Conservation (phyloP, 768 basidiomycete species). For the Hygrocybe punicea region DNA sequence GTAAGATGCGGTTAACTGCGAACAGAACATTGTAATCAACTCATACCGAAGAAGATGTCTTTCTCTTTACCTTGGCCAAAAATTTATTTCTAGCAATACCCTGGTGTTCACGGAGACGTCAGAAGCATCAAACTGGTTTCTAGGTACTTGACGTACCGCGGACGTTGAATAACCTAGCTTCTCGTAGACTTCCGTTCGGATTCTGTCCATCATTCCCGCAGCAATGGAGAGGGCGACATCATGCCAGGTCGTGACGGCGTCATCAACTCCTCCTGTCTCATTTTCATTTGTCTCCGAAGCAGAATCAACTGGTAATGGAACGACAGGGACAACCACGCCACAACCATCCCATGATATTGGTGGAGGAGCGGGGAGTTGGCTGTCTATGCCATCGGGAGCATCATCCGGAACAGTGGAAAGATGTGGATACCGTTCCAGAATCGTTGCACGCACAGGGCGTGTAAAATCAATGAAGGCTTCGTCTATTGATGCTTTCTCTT, state of each 20-base stretch:
- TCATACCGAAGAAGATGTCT: conserved; percentile 1
- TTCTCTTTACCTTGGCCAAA: conserved; percentile 73
- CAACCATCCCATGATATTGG: conserved; percentile 56
- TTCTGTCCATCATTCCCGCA: conserved; percentile 78
- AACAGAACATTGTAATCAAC: conserved; percentile 3
- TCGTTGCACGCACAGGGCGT: conserved; percentile 65
- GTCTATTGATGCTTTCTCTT: conserved; percentile 97
- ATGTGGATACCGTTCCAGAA: conserved; percentile 75
- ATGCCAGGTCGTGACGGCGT: conserved; percentile 69
- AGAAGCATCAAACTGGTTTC: background rate
- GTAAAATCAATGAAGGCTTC: conserved; percentile 96
- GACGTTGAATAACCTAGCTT: conserved; percentile 91
- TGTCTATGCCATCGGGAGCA: conserved; percentile 69
- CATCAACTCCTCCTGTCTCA: conserved; percentile 19
- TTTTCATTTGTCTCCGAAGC: conserved; percentile 13
- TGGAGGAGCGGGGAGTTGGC: conserved; percentile 71
- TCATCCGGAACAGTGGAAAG: conserved; percentile 67
- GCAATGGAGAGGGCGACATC: conserved; percentile 88
- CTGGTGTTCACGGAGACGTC: conserved; percentile 34
- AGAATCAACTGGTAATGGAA: conserved; percentile 30
- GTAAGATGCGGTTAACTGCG: conserved; percentile 82
- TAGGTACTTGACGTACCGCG: conserved; percentile 53
- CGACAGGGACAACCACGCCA: conserved; percentile 61
- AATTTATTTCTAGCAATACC: conserved; percentile 93
- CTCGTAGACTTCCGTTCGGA: conserved; percentile 61